Conservation (phyloP, 768 basidiomycete genomes). For the Cyclocybe cylindracea region DNA sequence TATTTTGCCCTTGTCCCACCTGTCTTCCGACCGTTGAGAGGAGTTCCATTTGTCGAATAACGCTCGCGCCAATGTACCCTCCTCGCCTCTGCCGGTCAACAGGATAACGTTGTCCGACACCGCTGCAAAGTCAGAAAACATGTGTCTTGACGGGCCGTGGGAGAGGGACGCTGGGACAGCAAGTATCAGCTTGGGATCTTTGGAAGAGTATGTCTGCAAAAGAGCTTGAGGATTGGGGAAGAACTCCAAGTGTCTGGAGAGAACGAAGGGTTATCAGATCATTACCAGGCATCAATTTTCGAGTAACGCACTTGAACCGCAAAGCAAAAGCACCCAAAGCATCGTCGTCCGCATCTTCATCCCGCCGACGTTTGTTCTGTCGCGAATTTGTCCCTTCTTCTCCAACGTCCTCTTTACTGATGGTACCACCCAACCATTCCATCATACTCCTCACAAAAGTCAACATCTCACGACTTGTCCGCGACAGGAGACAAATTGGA, state of each 20-base stretch:
- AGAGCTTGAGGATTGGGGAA: constrained; percentile 83
- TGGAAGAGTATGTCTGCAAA: constrained; percentile 78
- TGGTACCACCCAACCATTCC: constrained; percentile 97
- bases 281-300: not conserved
- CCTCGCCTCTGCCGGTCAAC: constrained; percentile 77
- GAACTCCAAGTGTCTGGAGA: constrained; percentile 82
- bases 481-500: constrained; percentile 92
- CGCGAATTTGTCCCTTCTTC: constrained; percentile 66
- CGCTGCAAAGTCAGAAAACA: constrained; percentile 87
- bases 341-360: constrained; percentile 79
- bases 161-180: constrained; percentile 92
- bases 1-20: constrained; percentile 89
- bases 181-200: constrained; percentile 90
- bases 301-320: constrained; percentile 75
- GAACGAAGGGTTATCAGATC: not conserved
- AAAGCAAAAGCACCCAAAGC: constrained; percentile 84
- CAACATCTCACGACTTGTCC: constrained; percentile 91
- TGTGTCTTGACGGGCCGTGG: constrained; percentile 83
- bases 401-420: constrained; percentile 89
- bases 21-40: constrained; percentile 75
- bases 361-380: constrained; percentile 55
- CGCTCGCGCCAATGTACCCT: constrained; percentile 74
- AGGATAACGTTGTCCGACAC: constrained; percentile 85
- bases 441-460: constrained; percentile 95
- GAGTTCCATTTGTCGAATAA: constrained; percentile 88